Conservation (phyloP, 2,329 filamentous ascomycete species). For the Fonsecaea pedrosoi region DNA sequence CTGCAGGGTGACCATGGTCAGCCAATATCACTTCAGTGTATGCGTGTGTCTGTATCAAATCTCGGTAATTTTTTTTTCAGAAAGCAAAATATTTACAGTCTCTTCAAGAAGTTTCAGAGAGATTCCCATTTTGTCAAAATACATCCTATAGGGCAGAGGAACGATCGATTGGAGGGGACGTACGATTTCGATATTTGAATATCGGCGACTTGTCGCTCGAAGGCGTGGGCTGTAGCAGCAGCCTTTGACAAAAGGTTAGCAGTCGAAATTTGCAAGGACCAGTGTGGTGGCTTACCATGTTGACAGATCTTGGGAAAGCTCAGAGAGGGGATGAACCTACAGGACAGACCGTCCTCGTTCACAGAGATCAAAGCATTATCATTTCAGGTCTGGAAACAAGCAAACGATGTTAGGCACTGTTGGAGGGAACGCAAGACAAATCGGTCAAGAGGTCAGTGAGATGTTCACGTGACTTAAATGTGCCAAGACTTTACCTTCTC, state of each 20-base stretch:
- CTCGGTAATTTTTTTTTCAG: slow-evolving; percentile 59
- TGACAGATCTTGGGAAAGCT: slow-evolving; percentile 1
- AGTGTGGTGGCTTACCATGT: slow-evolving; percentile 17
- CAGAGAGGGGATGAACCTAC: neutral
- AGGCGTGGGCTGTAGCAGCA: slow-evolving; percentile 54
- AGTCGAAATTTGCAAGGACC: neutral
- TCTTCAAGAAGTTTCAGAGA: slow-evolving; percentile 97
- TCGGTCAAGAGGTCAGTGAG: neutral
- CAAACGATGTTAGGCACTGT: neutral
- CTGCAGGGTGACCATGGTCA: slow-evolving; percentile 57
- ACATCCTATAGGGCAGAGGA: slow-evolving; percentile 72
- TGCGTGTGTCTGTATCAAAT: slow-evolving; percentile 8
- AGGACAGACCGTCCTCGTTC: neutral
- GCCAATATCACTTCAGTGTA: slow-evolving; percentile 11
- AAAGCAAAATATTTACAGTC: slow-evolving; percentile 79
- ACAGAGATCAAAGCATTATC: neutral
- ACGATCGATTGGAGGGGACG: slow-evolving; percentile 49
- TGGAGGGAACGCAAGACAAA: neutral
- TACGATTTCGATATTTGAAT: slow-evolving; percentile 91
- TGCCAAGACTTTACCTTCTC: neutral
- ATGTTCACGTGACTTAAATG: neutral
- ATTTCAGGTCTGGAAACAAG: neutral
- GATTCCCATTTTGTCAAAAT: slow-evolving; percentile 98
- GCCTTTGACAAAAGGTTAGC: slow-evolving; percentile 27
- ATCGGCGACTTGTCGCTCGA: slow-evolving; percentile 81